phyloP scores from a whole-genome alignment of 2,329 filamentous ascomycete genomes.

The Colletotrichum costaricense region DNA sequence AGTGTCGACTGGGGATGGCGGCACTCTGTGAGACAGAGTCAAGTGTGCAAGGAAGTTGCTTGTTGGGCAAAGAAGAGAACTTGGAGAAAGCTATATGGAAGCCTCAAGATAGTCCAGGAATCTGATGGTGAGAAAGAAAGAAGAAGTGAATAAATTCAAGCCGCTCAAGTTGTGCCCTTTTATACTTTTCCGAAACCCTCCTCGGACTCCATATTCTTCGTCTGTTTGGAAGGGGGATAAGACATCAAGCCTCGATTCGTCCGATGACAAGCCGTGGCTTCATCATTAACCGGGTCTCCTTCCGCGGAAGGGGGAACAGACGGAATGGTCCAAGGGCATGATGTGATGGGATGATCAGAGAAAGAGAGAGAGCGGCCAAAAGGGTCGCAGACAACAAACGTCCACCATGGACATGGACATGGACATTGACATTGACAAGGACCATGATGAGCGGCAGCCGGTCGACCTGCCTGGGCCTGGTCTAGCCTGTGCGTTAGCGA shows the following conservation, averaged over 20 bases:
- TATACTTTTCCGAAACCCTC: slow-evolving; percentile 67
- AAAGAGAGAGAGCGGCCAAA: slow-evolving; percentile 34
- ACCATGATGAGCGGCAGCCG: slow-evolving; percentile 38
- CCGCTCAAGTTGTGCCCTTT: slow-evolving; percentile 66
- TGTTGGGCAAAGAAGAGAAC: slow-evolving; percentile 26
- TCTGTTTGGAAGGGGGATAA: slow-evolving; percentile 51
- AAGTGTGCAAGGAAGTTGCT: slow-evolving; percentile 39
- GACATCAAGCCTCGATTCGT: slow-evolving; percentile 57
- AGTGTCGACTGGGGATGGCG: slow-evolving; percentile 27
- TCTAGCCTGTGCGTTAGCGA: slow-evolving; percentile 33
- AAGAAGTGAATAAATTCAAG: slow-evolving; percentile 57
- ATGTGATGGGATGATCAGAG: slow-evolving; percentile 44
- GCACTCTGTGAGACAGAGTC: slow-evolving; percentile 17
- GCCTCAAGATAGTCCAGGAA: slow-evolving; percentile 33
- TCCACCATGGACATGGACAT: slow-evolving; percentile 8
- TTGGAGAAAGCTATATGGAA: slow-evolving; percentile 36
- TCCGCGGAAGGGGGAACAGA: slow-evolving; percentile 44
- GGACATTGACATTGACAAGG: too few relatives aligned
- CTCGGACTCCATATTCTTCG: slow-evolving; percentile 46
- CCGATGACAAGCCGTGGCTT: slow-evolving; percentile 41
- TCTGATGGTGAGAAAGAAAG: slow-evolving; percentile 59
- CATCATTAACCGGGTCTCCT: slow-evolving; percentile 50
- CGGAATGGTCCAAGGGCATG: slow-evolving; percentile 46
- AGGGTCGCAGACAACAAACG: slow-evolving; percentile 43
- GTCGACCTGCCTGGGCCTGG: slow-evolving; percentile 38